phyloP scores from a whole-genome alignment of 352 stramenopile genomes.

The Phytophthora sp. region DNA sequence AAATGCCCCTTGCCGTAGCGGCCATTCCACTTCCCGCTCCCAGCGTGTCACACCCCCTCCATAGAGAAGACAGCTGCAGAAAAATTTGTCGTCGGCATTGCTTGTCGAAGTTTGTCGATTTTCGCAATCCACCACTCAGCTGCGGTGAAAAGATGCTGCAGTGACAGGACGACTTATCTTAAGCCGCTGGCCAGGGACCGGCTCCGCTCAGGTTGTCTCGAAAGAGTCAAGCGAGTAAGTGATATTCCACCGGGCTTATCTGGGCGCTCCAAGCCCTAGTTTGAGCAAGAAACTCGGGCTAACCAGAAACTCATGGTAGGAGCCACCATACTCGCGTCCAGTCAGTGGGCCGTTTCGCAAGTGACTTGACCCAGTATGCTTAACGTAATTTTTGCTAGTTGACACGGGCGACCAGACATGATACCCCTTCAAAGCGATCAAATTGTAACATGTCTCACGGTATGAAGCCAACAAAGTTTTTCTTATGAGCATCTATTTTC shows the following conservation, averaged over 20 bases:
- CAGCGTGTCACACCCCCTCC: slow-evolving; percentile 20
- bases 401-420: background rate
- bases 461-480: background rate
- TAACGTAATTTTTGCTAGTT: slow-evolving; percentile 22
- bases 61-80: slow-evolving; percentile 28
- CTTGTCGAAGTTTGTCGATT: too few species aligned
- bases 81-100: too few species aligned
- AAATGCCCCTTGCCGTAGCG: background rate
- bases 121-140: background rate
- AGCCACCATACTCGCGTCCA: too few species aligned
- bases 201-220: slow-evolving; percentile 1
- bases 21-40: slow-evolving; percentile 13
- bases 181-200: too few species aligned
- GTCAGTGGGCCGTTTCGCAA: too few species aligned
- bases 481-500: background rate
- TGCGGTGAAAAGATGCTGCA: slow-evolving; percentile 1
- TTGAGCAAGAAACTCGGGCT: slow-evolving; percentile 11
- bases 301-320: slow-evolving; percentile 9
- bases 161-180: slow-evolving; percentile 1
- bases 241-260: slow-evolving; percentile 25
- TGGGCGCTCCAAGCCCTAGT: slow-evolving; percentile 12
- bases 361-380: slow-evolving; percentile 22
- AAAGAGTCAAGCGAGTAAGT: slow-evolving; percentile 18
- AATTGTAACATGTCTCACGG: background rate
- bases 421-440: background rate